Conservation (phyloP, 768 basidiomycete species). For the Suillus ampliporus region DNA sequence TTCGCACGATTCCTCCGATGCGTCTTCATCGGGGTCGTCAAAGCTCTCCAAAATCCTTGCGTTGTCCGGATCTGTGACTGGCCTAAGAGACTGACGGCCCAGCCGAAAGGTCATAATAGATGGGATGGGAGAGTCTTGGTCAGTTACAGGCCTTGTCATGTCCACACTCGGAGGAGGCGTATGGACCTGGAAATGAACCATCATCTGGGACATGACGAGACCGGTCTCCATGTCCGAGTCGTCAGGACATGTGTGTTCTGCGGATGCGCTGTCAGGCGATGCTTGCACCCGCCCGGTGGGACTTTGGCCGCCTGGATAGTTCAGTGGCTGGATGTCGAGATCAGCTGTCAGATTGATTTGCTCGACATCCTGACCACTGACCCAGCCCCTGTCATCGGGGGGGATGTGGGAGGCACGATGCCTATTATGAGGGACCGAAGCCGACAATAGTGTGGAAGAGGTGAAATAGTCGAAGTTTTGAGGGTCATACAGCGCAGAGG, state of each 20-base stretch:
- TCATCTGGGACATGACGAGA: constrained; percentile 37
- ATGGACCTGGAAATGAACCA: constrained; percentile 36
- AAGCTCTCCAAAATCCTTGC: constrained; percentile 23
- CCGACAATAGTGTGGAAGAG: constrained; percentile 17
- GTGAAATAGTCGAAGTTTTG: constrained; percentile 18
- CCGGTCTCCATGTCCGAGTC: constrained; percentile 35
- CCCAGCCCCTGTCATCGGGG: constrained; percentile 21
- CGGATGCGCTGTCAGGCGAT: constrained; percentile 36
- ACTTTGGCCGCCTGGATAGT: constrained; percentile 21
- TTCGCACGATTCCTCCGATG: constrained; percentile 17
- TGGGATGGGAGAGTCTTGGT: constrained; percentile 13
- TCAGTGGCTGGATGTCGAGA: constrained; percentile 20
- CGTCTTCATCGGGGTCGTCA: constrained; percentile 23
- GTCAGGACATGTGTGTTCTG: constrained; percentile 35
- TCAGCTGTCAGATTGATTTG: background rate
- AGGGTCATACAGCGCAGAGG: constrained; percentile 20
- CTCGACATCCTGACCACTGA: constrained; percentile 16
- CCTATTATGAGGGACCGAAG: constrained; percentile 11
- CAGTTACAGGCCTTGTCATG: background rate
- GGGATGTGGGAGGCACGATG: background rate
- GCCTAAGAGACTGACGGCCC: constrained; percentile 28
- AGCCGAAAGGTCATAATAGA: constrained; percentile 39
- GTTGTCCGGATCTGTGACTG: constrained; percentile 35
- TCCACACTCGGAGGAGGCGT: constrained; percentile 9
- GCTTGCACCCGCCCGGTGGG: constrained; percentile 17